Conservation (phyloP, 148 eudicot genomes). For the Chenopodium suecicum region DNA sequence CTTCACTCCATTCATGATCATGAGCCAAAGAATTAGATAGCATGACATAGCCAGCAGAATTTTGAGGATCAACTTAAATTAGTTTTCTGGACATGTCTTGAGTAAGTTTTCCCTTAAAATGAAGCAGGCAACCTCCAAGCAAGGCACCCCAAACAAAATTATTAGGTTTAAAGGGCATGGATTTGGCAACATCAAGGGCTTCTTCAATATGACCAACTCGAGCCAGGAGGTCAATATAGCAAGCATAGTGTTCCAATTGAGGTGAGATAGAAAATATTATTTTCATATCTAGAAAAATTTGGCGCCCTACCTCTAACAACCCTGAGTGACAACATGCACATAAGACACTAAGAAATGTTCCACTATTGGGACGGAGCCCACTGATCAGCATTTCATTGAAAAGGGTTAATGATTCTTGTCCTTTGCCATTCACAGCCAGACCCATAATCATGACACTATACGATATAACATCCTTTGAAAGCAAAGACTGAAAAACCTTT, state of each 20-base stretch:
- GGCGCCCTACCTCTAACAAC: slow-evolving; percentile 56
- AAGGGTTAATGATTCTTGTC: slow-evolving; percentile 59
- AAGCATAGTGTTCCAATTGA: slow-evolving; percentile 71
- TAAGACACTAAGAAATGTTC: slow-evolving; percentile 58
- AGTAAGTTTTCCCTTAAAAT: slow-evolving; percentile 53
- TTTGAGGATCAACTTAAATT: slow-evolving; percentile 59
- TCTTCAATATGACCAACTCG: slow-evolving; percentile 69
- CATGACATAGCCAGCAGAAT: slow-evolving; percentile 81
- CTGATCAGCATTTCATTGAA: slow-evolving; percentile 43
- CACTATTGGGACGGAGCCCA: slow-evolving; percentile 44
- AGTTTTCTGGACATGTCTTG: slow-evolving; percentile 54
- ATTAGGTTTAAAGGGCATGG: slow-evolving; percentile 77
- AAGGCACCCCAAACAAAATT: slow-evolving; percentile 77
- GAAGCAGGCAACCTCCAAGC: slow-evolving; percentile 78
- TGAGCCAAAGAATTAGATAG: slow-evolving; percentile 69
- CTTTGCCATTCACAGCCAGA: slow-evolving; percentile 77
- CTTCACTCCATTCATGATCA: slow-evolving; percentile 57
- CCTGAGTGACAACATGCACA: slow-evolving; percentile 83
- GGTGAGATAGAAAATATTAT: slow-evolving; percentile 31
- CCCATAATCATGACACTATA: slow-evolving; percentile 86
- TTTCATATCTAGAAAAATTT: slow-evolving; percentile 52
- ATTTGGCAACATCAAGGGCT: slow-evolving; percentile 56
- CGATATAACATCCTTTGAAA: slow-evolving; percentile 57
- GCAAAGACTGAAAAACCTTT: slow-evolving; percentile 47
- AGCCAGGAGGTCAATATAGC: slow-evolving; percentile 73